These are phyloP conservation scores for Didymella exigua DNA, from an alignment of 2,329 filamentous ascomycete genomes.

Conservation along the genomic window DNA sequence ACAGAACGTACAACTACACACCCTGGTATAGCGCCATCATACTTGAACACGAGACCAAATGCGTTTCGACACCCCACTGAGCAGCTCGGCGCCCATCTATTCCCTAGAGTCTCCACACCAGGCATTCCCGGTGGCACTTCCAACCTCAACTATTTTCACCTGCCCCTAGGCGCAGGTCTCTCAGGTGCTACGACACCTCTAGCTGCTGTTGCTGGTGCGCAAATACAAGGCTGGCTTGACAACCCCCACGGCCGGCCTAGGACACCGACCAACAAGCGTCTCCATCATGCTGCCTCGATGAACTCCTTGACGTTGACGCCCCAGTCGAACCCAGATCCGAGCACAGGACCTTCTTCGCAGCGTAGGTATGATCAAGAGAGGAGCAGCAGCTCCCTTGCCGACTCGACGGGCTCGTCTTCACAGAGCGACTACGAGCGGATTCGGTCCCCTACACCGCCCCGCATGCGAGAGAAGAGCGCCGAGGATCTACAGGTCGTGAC, in stretches of 20 bases:
- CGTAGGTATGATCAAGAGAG: conserved; percentile 44
- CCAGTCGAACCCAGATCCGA: conserved; percentile 53
- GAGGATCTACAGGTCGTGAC: conserved; percentile 94
- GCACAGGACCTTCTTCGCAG: conserved; percentile 53
- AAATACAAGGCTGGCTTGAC: conserved; percentile 60
- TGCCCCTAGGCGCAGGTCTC: conserved; percentile 71
- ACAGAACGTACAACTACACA: conserved; percentile 25
- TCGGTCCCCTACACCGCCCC: conserved; percentile 51
- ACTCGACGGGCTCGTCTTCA: conserved; percentile 33
- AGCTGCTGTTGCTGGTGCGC: conserved; percentile 77
- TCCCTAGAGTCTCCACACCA: conserved; percentile 59
- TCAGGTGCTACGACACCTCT: conserved; percentile 80
- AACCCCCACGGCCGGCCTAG: conserved; percentile 40
- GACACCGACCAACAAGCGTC: conserved; percentile 44
- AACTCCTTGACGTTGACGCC: conserved; percentile 55
- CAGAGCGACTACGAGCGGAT: conserved; percentile 39
- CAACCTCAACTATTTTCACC: conserved; percentile 82
- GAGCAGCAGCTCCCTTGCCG: conserved; percentile 35
- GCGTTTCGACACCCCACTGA: conserved; percentile 43
- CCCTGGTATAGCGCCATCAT: conserved; percentile 30
- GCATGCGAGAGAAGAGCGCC: conserved; percentile 72
- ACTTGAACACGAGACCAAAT: conserved; percentile 34
- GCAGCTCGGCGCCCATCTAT: conserved; percentile 35
- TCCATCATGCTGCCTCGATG: conserved; percentile 50
- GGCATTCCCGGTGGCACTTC: conserved; percentile 71